Conservation (phyloP, 331 rosid genomes). For the Stylosanthes scabra region DNA sequence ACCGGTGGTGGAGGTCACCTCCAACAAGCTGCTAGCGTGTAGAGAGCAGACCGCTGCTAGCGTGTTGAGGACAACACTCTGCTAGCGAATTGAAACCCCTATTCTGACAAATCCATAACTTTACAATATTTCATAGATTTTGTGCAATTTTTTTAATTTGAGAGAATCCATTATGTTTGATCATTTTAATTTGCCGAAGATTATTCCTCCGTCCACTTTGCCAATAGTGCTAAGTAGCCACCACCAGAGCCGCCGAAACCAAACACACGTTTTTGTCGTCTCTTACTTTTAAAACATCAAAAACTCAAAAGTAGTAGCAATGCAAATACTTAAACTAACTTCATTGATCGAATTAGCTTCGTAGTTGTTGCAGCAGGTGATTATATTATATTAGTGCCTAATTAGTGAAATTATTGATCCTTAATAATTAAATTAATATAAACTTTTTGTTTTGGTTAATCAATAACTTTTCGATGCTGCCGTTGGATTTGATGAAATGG, state of each 20-base stretch:
- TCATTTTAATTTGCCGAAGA: too few relatives aligned
- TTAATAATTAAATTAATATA: not conserved
- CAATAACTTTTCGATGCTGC: not conserved
- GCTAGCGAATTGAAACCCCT: too few relatives aligned
- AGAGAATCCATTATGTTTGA: too few relatives aligned
- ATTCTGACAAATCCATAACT: too few relatives aligned
- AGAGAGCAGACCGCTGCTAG: too few relatives aligned
- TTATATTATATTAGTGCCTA: not conserved
- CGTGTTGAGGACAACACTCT: too few relatives aligned
- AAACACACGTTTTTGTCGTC: conserved; percentile 1
- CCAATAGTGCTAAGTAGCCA: not conserved
- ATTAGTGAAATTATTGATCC: not conserved
- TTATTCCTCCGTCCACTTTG: too few relatives aligned
- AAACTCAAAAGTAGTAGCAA: not conserved
- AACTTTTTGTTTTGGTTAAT: not conserved
- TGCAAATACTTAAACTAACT: not conserved
- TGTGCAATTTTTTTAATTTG: too few relatives aligned
- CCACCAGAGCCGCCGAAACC: conserved; percentile 28
- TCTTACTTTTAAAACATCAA: not conserved
- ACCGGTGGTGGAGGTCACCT: too few relatives aligned
- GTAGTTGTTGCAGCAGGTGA: too few relatives aligned
- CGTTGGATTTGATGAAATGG: conserved; percentile 4
- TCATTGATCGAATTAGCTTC: not conserved
- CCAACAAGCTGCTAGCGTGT: too few relatives aligned
- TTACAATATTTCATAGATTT: too few relatives aligned